phyloP scores from a whole-genome alignment of 768 basidiomycete genomes.

The Lentinula raphanica region DNA sequence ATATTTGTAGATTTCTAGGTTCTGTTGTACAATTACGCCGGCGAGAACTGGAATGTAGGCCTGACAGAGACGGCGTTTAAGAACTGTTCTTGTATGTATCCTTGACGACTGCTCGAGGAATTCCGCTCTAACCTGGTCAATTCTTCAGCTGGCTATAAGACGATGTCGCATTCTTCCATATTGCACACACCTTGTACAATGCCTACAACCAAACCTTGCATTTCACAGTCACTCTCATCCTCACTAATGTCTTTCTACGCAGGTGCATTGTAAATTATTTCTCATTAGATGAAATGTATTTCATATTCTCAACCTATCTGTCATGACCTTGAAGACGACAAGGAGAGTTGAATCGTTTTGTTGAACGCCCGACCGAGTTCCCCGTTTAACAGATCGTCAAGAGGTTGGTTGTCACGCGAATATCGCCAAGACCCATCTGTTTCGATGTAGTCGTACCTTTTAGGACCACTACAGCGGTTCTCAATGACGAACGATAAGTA shows the following conservation, averaged over 20 bases:
- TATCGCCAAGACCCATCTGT: slow-evolving; percentile 68
- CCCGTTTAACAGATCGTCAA: slow-evolving; percentile 59
- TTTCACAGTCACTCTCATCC: background rate
- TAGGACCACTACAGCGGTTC: slow-evolving; percentile 64
- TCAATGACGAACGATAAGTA: background rate
- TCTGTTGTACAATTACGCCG: slow-evolving; percentile 62
- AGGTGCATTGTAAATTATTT: background rate
- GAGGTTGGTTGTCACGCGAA: slow-evolving; percentile 53
- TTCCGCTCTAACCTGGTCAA: too few relatives aligned
- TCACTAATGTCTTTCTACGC: background rate
- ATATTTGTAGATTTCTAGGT: slow-evolving; percentile 47
- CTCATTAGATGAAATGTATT: slow-evolving; percentile 5
- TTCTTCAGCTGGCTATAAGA: too few relatives aligned
- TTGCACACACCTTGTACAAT: background rate
- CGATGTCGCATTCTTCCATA: background rate
- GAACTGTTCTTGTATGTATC: background rate
- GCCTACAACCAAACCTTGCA: background rate
- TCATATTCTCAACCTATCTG: background rate
- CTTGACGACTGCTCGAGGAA: too few relatives aligned
- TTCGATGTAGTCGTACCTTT: slow-evolving; percentile 78
- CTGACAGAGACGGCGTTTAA: background rate
- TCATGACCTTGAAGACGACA: background rate
- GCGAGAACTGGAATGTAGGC: slow-evolving; percentile 24
- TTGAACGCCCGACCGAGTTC: slow-evolving; percentile 53
- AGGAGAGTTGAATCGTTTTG: slow-evolving; percentile 18